Base-by-base conservation (phyloP, 2,329 filamentous ascomycete genomes). In the Didymella arachidicola region DNA sequence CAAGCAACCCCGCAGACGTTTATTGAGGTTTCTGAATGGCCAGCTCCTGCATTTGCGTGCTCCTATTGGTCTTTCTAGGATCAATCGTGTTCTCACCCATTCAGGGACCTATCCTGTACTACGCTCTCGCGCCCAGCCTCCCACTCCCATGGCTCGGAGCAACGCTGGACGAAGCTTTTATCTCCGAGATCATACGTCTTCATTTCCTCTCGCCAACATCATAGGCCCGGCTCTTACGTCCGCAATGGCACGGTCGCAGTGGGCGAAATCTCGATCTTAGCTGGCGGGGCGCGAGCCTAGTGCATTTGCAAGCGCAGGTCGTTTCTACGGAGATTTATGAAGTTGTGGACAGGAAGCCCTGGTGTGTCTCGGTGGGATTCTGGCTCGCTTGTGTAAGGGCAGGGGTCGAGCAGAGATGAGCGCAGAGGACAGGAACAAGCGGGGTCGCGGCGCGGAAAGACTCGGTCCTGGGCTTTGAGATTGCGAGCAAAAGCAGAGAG, bases 221-320 rank as follows among this genome's bases (percentile, higher is more conserved):
- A 47, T 32, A 41, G 26, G 51, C 38, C 36, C 52, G 29, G 52
- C 27, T 14, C 46, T 10, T 8, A 19, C 27, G 12, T 48, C 52
- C 43, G 52, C 19, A n/a, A 43, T 36, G 7, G 27, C 34, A n/a
- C 14, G 27, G 36, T 47, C 4, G 18, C 18, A 34, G 27, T 43
- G 43, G 34, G 26, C 27, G 7, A 42, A 53, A 42, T 54, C 44
- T 54, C 52, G 52, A 54, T 54, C 44, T 26, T 54, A 48, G 52
- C 14, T 32, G 44, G 44, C 36, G 52, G 43, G 52, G 52, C 52
- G 27, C 27, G 52, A 47, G 32, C 43, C 44, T 54, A 54, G 52
- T 54, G 52, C 52, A 42, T 41, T 26, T 42, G 27, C 51, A 47
- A 22, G 36, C 25, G 51, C 51, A 19, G 18, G 18, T 22, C 34